Base-by-base conservation (phyloP, 164 flowering plant genomes). In the Berberis vulgaris region DNA sequence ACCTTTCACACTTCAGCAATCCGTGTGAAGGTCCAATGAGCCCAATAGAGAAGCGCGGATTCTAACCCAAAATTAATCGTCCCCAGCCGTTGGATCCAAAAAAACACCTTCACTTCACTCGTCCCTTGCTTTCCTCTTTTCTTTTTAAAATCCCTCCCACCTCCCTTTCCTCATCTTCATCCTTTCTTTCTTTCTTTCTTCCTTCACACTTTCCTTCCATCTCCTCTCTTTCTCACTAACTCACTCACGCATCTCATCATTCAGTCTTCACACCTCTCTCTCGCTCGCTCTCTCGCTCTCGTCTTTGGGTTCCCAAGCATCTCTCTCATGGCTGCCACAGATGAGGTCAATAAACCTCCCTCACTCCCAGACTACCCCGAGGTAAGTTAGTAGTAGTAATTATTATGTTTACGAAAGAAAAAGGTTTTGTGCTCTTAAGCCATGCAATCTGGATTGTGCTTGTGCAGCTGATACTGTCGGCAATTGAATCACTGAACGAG, bases 381-480 rank as follows among this genome's bases (percentile, higher is more conserved):
- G 80, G 89, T 84, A 73, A 67, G 12, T 41, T 1, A 6, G 49
- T 2, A 26, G 57, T 9, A 3, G 40, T 54, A n/a, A 3, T 39
- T n/a, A 2, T 54, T 54, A 3, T 45, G 38, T 2, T 39, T 40
- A 5, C 7, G 46, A 9, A 55, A 61, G 41, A n/a, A 8, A 42
- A 39, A 2, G 53, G 12, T 53, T 53, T 42, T 11, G 53, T 59
- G 11, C 47, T 6, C 4, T 13, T 63, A 45, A n/a, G 47, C 7
- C 3, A 1, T 1, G 11, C 8, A 45, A 41, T 46, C 6, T 11
- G 38, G 1, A 54, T 39, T 0, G 12, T 12, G 40, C 10, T 49
- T 38, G 52, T 64, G 0, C 75, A 92, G 95, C 84, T 93, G 93
- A 88, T 89, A 53, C 5, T 81, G 42, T 81, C 74, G 1, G 96